phyloP scores from a whole-genome alignment of 2,329 filamentous ascomycete species.

The Stemphylium lycopersici region DNA sequence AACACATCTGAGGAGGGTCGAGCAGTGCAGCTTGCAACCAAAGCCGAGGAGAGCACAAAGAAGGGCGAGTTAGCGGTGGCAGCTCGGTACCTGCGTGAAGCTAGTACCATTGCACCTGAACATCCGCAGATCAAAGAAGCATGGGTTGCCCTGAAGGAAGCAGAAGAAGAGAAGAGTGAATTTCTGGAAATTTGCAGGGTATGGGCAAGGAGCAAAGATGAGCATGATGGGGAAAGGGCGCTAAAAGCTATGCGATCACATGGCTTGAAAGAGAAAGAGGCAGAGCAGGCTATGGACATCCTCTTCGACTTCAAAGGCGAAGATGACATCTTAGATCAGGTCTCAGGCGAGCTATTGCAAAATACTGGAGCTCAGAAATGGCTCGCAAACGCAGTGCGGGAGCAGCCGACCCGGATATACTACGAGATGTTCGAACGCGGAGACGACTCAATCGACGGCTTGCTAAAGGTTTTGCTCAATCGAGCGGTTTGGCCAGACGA shows the following conservation, averaged over 20 bases:
- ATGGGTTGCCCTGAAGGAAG: constrained; percentile 49
- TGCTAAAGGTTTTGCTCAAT: constrained; percentile 53
- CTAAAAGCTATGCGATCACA: constrained; percentile 35
- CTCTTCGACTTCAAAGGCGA: constrained; percentile 51
- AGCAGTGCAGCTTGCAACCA: constrained; percentile 39
- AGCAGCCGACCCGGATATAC: constrained; percentile 52
- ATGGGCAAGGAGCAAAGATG: constrained; percentile 45
- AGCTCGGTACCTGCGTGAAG: constrained; percentile 52
- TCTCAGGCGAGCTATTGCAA: constrained; percentile 47
- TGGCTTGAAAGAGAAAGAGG: constrained; percentile 47
- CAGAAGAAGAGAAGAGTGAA: constrained; percentile 46
- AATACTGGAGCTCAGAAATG: constrained; percentile 47
- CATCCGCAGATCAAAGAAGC: constrained; percentile 50
- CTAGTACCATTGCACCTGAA: constrained; percentile 51
- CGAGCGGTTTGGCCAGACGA: constrained; percentile 50
- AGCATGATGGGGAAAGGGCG: constrained; percentile 51
- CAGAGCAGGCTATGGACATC: constrained; percentile 49
- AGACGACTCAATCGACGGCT: constrained; percentile 53
- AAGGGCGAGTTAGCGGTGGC: constrained; percentile 48
- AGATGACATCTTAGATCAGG: constrained; percentile 50
- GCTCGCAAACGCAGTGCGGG: constrained; percentile 47
- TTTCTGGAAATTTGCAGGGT: constrained; percentile 42
- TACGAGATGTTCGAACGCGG: constrained; percentile 53
- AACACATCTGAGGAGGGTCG: constrained; percentile 36
- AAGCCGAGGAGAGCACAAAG: constrained; percentile 34